Base-by-base conservation (phyloP, 805 yeast genomes). In the Candida silvicultrix region DNA sequence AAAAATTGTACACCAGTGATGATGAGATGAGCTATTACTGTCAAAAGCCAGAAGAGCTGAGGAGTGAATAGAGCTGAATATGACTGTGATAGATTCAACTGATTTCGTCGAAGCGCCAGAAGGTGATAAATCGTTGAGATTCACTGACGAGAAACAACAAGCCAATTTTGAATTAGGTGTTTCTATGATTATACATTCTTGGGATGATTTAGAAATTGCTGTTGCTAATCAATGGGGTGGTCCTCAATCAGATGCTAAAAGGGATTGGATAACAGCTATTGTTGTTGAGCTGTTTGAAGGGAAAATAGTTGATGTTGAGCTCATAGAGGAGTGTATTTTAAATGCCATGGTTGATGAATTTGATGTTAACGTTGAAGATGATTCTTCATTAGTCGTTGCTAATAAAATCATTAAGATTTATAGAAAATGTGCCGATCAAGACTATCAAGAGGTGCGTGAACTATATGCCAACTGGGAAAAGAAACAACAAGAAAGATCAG, bases 191-290 rank as follows among this genome's bases (percentile, higher is more conserved):
- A 67, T 94, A n/a, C 80, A 90, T 63, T 74, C 77, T 48, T 94
- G 99, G 99, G 94, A 89, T 49, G 89, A 85, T 21, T 69, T 94
- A 43, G 74, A 78, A 41, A 84, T 86, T 1, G 99, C 99, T 0
- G 98, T 94, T 10, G 95, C 80, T 6, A 89, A 87, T 62, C 71
- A 74, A 28, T 94, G 99, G 98, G 99, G 99, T 49, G 99, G 99
- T 1, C 81, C 96, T 14, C 85, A 87, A 32, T 83, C 95, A 14
- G 79, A 75, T 0, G 97, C 87, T 35, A 94, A 94, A 64, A 75
- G 99, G 59, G 99, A 94, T 63, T 94, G 99, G 99, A 75, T 92
- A 52, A 79, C 87, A 5, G 95, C 88, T 5, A 69, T 87, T 14
- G 78, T 92, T 2, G 77, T 89, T 25, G 97, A 89, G 32, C 71